Base-by-base conservation (phyloP, 2,329 filamentous ascomycete species). In the Alternaria postmessia region DNA sequence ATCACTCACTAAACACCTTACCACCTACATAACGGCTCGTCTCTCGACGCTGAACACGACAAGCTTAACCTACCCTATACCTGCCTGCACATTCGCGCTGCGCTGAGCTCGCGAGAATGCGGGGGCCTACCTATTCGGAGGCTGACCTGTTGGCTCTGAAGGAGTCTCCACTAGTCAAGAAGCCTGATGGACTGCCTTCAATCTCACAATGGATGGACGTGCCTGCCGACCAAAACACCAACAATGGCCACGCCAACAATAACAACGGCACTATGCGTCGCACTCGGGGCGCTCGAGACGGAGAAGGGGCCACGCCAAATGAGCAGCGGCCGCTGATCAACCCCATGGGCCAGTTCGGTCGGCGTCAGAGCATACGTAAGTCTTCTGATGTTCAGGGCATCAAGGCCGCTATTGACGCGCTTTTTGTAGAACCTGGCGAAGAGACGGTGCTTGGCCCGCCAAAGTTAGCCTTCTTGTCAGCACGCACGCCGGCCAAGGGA, bases 171-270 rank as follows among this genome's bases (percentile, higher is more conserved):
- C 84, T 97, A 78, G 93, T 93, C 74, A 83, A 86, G 70, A 96
- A 92, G 80, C 94, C 94, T 47, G 83, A 89, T 65, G 87, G 85
- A 65, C 85, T 97, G 46, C 94, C 93, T 66, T 91, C 93, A 26
- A 87, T 90, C 65, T 93, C 96, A 81, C 92, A 96, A 83, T 98
- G 94, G 94, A 96, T 97, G 93, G 93, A 94, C 91, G 96, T 71
- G 44, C 68, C 73, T 20, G 59, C 66, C 26, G 75, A 77, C 24
- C 70, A 73, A 34, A 71, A 44, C 38, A 59, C 57, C 56, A 70
- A 61, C 57, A 73, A 70, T 65, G 71, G 62, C 60, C 69, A 67
- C 44, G 51, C 64, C 49, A 70, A 62, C 46, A 69, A 59, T 49
- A 71, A 62, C 57, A 68, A 68, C 32, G 64, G 65, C 57, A 69